Conservation (phyloP, 352 stramenopile genomes). For the Globisporangium uncinulatum region DNA sequence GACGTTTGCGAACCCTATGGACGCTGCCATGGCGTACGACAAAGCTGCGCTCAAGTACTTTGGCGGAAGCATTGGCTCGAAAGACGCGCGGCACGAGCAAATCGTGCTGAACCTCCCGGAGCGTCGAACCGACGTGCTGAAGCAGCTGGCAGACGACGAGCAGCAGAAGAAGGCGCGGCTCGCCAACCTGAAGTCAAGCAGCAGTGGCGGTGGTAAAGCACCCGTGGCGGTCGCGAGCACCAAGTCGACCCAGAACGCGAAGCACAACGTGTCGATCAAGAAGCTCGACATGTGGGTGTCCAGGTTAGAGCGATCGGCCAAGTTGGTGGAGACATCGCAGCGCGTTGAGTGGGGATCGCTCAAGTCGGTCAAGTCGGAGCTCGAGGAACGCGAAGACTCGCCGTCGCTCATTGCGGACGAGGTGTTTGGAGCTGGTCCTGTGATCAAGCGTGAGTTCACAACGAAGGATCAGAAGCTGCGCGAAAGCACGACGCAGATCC, state of each 20-base stretch:
- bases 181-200: slow-evolving; percentile 7
- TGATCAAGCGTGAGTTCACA: slow-evolving; percentile 73
- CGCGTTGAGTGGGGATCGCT: slow-evolving; percentile 61
- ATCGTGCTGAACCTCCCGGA: slow-evolving; percentile 77
- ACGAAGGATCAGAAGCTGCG: slow-evolving; percentile 66
- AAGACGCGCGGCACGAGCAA: slow-evolving; percentile 32
- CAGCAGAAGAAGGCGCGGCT: slow-evolving; percentile 42
- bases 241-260: slow-evolving; percentile 56
- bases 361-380: slow-evolving; percentile 22
- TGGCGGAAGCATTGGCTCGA: slow-evolving; percentile 36
- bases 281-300: slow-evolving; percentile 73
- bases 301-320: slow-evolving; percentile 64
- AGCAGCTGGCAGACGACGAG: slow-evolving; percentile 59
- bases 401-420: slow-evolving; percentile 34
- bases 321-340: slow-evolving; percentile 72
- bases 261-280: slow-evolving; percentile 73
- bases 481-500: slow-evolving; percentile 45
- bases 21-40: slow-evolving; percentile 78
- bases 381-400: slow-evolving; percentile 19
- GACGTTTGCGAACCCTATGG: slow-evolving; percentile 57
- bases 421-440: slow-evolving; percentile 50
- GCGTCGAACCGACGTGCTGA: slow-evolving; percentile 45
- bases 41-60: slow-evolving; percentile 76
- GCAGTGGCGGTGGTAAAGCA: neutral
- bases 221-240: slow-evolving; percentile 11